Base-by-base conservation (phyloP, 2,329 filamentous ascomycete genomes). In the Apiospora saccharicola region DNA sequence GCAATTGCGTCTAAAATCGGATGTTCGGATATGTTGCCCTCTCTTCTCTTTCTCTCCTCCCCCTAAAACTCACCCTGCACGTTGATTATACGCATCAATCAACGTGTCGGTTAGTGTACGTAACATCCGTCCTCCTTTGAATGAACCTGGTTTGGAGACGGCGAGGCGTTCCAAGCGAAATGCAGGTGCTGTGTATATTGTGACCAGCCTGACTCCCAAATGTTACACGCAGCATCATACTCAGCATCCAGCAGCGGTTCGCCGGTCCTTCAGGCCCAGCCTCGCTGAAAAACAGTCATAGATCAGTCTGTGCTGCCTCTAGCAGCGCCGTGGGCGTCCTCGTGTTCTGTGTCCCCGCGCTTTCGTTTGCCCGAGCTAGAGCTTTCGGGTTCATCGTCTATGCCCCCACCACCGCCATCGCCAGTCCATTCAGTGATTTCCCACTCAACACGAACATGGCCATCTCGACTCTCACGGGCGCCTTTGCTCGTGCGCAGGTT, bases 341-440 rank as follows among this genome's bases (percentile, higher is more conserved):
- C 76, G 30, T 75, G 76, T 34, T 85, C 85, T 57, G 79, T 80
- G 34, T 86, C 84, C 67, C 81, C 81, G 64, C 87, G 79, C 80
- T 90, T 90, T 75, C 89, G 84, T 82, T 91, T 91, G 68, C 82
- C 83, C 24, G 83, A 81, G 70, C 80, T 80, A 16, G 81, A 77
- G 44, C 79, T 75, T 57, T 85, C 82, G 14, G 82, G 77, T 57
- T 80, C 80, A 37, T 76, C 79, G 71, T 77, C 75, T 74, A 64
- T 74, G 74, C 73, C 79, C 74, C 69, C 79, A 5, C 76, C 76
- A 22, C 78, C 79, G 19, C 83, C 83, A 12, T 83, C 85, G 70
- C 86, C 87, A 67, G 86, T 88, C 86, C 89, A 95, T 82, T 98
- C 95, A 51, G 92, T 87, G 75, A 98, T 88, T 82, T 97, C 94